Evolutionary conservation across 192 early-diverging fungal species (phyloP).

Genomic region (Diversispora epigaea): DNA sequence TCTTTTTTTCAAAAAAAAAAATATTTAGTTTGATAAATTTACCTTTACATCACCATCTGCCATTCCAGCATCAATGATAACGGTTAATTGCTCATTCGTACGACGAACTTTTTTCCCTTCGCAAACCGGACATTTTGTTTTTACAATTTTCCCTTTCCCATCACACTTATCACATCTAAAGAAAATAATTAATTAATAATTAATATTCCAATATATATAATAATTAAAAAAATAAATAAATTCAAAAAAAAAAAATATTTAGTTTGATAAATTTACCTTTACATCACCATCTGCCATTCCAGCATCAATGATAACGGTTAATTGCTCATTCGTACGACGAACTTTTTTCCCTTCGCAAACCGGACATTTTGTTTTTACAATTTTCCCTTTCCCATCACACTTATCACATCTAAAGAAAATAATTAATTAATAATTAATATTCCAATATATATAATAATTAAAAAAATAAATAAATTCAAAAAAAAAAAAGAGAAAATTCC

Average conservation of each 20-base stretch:
- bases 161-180: slow-evolving; percentile 80
- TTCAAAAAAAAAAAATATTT: neutral
- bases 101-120: slow-evolving; percentile 82
- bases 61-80: slow-evolving; percentile 85
- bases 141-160: slow-evolving; percentile 86
- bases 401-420: slow-evolving; percentile 63
- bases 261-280: slow-evolving; percentile 35
- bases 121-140: slow-evolving; percentile 79
- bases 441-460: neutral
- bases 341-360: slow-evolving; percentile 87
- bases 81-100: slow-evolving; percentile 74
- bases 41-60: slow-evolving; percentile 65
- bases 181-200: neutral
- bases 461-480: neutral
- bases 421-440: slow-evolving; percentile 11
- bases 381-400: slow-evolving; percentile 90
- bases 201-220: slow-evolving; percentile 13
- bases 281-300: slow-evolving; percentile 79
- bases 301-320: slow-evolving; percentile 76
- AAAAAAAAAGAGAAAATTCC: no score
- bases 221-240: neutral
- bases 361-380: slow-evolving; percentile 74
- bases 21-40: slow-evolving; percentile 12
- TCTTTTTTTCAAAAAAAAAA: neutral
- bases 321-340: slow-evolving; percentile 73